phyloP scores from a whole-genome alignment of 257 asterid species.

The Jaltomata sinuosa region DNA sequence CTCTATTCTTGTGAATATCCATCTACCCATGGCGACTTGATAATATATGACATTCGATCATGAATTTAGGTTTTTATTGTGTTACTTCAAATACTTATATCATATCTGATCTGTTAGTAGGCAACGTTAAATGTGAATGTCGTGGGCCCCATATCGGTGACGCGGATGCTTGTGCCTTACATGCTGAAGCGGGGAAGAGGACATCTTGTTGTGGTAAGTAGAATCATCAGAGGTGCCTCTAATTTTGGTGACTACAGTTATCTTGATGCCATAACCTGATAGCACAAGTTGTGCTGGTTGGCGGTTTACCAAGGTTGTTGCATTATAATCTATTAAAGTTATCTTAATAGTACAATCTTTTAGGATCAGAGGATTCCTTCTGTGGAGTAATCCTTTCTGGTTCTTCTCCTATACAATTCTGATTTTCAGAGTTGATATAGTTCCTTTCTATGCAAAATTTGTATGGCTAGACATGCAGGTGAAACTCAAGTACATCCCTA shows the following conservation, averaged over 20 bases:
- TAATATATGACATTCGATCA: background rate
- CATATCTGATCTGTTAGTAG: conserved; percentile 35
- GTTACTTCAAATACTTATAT: background rate
- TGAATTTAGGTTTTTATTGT: background rate
- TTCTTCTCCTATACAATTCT: conserved; percentile 21
- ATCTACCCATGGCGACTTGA: background rate
- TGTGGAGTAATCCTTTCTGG: conserved; percentile 25
- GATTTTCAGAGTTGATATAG: conserved; percentile 11
- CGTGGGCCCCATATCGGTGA: conserved; percentile 84
- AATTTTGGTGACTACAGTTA: background rate
- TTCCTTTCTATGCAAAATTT: background rate
- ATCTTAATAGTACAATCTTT: conserved; percentile 5
- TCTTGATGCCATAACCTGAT: background rate
- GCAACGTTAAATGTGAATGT: conserved; percentile 82
- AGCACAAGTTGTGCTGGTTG: conserved; percentile 38
- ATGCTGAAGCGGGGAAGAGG: conserved; percentile 94
- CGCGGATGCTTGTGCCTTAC: conserved; percentile 63
- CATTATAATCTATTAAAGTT: background rate
- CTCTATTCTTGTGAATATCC: background rate
- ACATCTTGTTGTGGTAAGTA: conserved; percentile 93
- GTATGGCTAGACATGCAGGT: background rate
- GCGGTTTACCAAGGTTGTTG: conserved; percentile 41
- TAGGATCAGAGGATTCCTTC: conserved; percentile 20
- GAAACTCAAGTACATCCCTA: background rate
- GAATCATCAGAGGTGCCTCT: background rate